A percentile compares a stretch with the other conserved stretches of the same genome.
These are phyloP conservation scores for Phytophthora sp. DNA, from an alignment of 352 stramenopile species.

Conservation along the genomic window DNA sequence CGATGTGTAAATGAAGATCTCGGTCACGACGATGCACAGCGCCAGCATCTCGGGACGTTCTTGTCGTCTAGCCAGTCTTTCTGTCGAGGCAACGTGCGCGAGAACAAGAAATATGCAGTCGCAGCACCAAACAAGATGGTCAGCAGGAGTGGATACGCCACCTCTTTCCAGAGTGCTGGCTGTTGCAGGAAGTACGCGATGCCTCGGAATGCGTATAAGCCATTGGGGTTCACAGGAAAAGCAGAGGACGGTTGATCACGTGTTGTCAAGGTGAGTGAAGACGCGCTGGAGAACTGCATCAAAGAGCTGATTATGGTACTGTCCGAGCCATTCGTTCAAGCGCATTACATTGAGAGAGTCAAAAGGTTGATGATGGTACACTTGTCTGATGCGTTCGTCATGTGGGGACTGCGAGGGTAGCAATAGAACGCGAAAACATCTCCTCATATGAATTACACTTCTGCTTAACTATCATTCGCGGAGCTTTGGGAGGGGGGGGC, in stretches of 20 bases:
- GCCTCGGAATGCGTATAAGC: constrained; percentile 40
- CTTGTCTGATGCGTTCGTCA: not conserved
- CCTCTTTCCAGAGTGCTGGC: constrained; percentile 45
- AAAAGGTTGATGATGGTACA: not conserved
- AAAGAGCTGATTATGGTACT: not conserved
- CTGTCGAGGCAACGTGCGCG: constrained; percentile 38
- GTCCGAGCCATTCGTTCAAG: not conserved
- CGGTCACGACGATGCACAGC: constrained; percentile 47
- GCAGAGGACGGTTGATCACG: constrained; percentile 5
- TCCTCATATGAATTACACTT: too few species aligned
- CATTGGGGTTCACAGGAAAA: constrained; percentile 19
- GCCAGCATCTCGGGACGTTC: constrained; percentile 45
- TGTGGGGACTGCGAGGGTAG: too few species aligned
- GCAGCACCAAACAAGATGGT: constrained; percentile 44
- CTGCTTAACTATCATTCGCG: too few species aligned
- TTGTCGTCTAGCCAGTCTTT: constrained; percentile 39
- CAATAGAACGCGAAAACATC: too few species aligned
- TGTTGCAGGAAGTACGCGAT: constrained; percentile 50
- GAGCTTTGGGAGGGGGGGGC: too few species aligned
- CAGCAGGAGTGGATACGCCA: constrained; percentile 47
- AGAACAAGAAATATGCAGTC: constrained; percentile 47
- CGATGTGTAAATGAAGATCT: constrained; percentile 58
- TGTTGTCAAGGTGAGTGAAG: not conserved
- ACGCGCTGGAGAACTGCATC: constrained; percentile 2
- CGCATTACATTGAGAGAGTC: not conserved